Conservation (phyloP, 257 asterid species). For the Jasminum sambac region DNA sequence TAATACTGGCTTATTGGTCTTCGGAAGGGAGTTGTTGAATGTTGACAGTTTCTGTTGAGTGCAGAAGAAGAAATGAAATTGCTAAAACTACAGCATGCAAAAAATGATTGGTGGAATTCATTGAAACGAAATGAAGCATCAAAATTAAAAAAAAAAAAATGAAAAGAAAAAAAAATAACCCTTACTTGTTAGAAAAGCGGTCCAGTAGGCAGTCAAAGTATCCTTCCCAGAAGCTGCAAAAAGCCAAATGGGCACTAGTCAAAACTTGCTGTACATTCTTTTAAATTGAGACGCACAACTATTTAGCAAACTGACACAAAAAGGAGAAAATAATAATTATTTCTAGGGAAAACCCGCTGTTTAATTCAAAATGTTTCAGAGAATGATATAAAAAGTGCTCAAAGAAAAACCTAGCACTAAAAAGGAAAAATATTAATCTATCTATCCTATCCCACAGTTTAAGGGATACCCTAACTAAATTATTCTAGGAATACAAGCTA, state of each 20-base stretch:
- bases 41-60: neutral
- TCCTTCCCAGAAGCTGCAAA: conserved; percentile 94
- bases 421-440: too few relatives aligned
- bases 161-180: too few relatives aligned
- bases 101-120: neutral
- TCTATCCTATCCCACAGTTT: too few relatives aligned
- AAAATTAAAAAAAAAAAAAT: conserved; percentile 4
- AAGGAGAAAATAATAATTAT: too few relatives aligned
- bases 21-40: conserved; percentile 12
- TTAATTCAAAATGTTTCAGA: too few relatives aligned
- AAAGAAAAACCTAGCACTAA: too few relatives aligned
- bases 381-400: too few relatives aligned
- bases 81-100: conserved; percentile 1
- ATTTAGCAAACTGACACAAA: conserved; percentile 10
- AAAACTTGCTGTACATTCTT: conserved; percentile 9
- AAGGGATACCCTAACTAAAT: too few relatives aligned
- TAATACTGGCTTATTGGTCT: conserved; percentile 9
- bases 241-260: conserved; percentile 17
- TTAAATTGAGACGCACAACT: conserved; percentile 2
- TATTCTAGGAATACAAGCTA: too few relatives aligned
- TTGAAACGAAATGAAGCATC: conserved; percentile 17
- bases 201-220: conserved; percentile 84
- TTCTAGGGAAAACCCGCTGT: too few relatives aligned
- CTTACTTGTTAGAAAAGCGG: conserved; percentile 86
- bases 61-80: neutral